These are phyloP conservation scores for Gentiana straminea DNA, from an alignment of 257 asterid genomes.

Conservation along the genomic window DNA sequence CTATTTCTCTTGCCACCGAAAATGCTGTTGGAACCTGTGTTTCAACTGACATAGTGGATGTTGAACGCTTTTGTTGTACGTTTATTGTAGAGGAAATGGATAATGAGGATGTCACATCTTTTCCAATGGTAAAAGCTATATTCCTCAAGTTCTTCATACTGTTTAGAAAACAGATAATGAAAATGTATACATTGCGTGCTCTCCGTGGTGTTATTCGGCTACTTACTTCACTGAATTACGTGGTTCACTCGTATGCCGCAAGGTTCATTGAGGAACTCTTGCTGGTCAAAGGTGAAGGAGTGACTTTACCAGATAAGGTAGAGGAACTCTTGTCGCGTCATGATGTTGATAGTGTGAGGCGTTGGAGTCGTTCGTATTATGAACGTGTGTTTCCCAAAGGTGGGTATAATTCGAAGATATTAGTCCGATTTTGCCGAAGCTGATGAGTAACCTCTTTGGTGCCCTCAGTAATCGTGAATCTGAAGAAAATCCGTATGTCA, in stretches of 20 bases:
- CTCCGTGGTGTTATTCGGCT: conserved; percentile 77
- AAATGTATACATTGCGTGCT: conserved; percentile 50
- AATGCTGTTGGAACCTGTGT: conserved; percentile 65
- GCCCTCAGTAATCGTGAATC: conserved; percentile 88
- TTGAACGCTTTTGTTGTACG: conserved; percentile 64
- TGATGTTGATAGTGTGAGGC: too few relatives aligned
- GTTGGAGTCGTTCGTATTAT: too few relatives aligned
- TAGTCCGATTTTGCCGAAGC: conserved; percentile 47
- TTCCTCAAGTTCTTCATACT: conserved; percentile 80
- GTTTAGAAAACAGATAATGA: conserved; percentile 78
- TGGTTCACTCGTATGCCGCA: conserved; percentile 94
- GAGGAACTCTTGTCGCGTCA: too few relatives aligned
- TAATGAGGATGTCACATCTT: conserved; percentile 61
- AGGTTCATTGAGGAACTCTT: conserved; percentile 90
- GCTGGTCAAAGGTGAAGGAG: conserved; percentile 76
- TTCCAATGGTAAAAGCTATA: conserved; percentile 85
- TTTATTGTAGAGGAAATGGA: conserved; percentile 87
- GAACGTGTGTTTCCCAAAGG: conserved; percentile 12
- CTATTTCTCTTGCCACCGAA: conserved; percentile 80
- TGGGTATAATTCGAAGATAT: conserved; percentile 70
- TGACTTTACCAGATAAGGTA: too few relatives aligned
- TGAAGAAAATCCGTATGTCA: conserved; percentile 91
- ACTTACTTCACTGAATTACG: conserved; percentile 64
- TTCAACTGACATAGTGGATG: conserved; percentile 83
- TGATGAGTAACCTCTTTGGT: conserved; percentile 75